Evolutionary conservation across 495 filamentous ascomycete genomes (phyloP).

Genomic region (Talaromyces trachyspermus): DNA sequence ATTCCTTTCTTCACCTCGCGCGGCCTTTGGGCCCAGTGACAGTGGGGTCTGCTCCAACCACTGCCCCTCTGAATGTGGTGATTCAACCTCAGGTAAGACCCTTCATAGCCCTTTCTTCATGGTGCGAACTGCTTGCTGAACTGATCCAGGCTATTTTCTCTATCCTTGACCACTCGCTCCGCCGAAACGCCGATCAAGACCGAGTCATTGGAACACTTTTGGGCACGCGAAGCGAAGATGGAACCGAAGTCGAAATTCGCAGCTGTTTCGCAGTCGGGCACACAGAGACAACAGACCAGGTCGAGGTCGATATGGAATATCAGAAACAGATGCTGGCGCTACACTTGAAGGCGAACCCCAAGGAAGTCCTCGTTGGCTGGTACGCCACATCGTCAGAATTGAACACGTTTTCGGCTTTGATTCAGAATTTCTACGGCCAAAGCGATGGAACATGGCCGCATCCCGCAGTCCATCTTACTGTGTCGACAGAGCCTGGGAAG

Average conservation of each 20-base stretch:
- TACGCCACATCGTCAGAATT: constrained; percentile 93
- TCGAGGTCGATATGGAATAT: constrained; percentile 99
- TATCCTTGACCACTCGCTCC: constrained; percentile 92
- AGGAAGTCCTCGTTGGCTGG: constrained; percentile 93
- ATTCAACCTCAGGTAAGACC: constrained; percentile 85
- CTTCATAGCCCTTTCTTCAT: constrained; percentile 2
- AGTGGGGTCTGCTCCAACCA: constrained; percentile 71
- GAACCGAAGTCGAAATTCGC: constrained; percentile 87
- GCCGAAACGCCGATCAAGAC: constrained; percentile 81
- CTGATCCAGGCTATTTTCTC: constrained; percentile 75
- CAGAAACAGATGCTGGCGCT: constrained; percentile 97
- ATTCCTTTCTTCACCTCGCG: constrained; percentile 89
- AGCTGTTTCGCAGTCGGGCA: constrained; percentile 96
- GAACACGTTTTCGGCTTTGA: constrained; percentile 95
- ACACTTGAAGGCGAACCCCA: constrained; percentile 87
- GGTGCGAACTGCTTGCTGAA: constrained; percentile 2
- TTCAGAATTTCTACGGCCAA: constrained; percentile 99
- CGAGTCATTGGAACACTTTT: constrained; percentile 94
- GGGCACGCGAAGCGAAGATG: constrained; percentile 88
- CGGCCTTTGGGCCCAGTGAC: constrained; percentile 77
- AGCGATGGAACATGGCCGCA: constrained; percentile 95
- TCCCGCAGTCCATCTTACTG: constrained; percentile 91
- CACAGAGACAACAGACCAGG: constrained; percentile 96
- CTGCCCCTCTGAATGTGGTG: constrained; percentile 82
- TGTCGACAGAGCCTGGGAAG: constrained; percentile 77